Evolutionary conservation across 129 eudicot species (phyloP).

Genomic region (Flaveria ramosissima): DNA sequence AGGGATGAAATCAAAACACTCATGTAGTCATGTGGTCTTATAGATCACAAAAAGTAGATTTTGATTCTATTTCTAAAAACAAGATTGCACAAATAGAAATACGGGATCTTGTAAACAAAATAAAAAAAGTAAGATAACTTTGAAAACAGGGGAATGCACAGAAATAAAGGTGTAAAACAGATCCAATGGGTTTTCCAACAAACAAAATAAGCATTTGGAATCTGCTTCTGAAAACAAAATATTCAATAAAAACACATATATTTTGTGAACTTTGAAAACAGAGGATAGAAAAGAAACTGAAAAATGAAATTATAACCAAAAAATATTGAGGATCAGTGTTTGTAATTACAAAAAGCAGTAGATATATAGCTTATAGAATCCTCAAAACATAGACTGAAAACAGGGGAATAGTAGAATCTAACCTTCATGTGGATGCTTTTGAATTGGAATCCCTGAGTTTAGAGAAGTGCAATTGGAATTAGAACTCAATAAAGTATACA

Average conservation of each 20-base stretch:
- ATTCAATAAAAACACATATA: neutral
- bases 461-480: constrained; percentile 27
- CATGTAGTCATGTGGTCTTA: neutral
- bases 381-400: constrained; percentile 12
- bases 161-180: too few species aligned
- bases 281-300: neutral
- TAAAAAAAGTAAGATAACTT: neutral
- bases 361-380: constrained; percentile 11
- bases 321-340: neutral
- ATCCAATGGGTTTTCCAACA: neutral
- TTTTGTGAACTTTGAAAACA: constrained; percentile 10
- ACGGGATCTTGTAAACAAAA: constrained; percentile 13
- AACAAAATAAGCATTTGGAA: neutral
- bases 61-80: neutral
- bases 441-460: constrained; percentile 17
- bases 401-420: constrained; percentile 27
- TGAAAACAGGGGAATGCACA: neutral
- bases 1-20: neutral
- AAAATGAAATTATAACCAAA: neutral
- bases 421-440: constrained; percentile 36
- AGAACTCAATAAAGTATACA: constrained; percentile 16
- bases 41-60: neutral
- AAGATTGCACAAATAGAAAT: neutral
- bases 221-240: neutral
- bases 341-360: neutral